Base-by-base conservation (phyloP, 2,329 filamentous ascomycete genomes). In the Colletotrichum noveboracense region DNA sequence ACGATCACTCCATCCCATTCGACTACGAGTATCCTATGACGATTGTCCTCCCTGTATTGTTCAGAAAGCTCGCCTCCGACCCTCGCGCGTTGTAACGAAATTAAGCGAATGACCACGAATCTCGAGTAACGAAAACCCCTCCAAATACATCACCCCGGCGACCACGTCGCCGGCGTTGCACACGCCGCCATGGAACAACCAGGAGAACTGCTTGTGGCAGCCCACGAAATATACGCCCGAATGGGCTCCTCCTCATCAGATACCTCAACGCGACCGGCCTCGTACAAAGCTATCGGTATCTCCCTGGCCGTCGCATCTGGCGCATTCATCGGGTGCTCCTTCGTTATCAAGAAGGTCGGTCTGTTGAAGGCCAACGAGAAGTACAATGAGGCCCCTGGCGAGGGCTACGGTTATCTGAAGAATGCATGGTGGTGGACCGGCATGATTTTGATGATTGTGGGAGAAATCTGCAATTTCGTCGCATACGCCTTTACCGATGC, bases 401-500 rank as follows among this genome's bases (percentile, higher is more conserved):
- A 98, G 85, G 97, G 97, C 72, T 98, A 98, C 84, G 96, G 96
- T 77, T 99, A 98, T 84, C 91, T 99, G 80, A 98, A 98, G 87
- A 98, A 98, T 81, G 89, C 89, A 24, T 98, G 91, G 88, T 99
- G 97, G 97, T 99, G 97, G 97, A 85, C 88, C 2, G 97, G 97
- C 80, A 98, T 99, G 97, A 96, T 88, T 0, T 89, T 98, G 75
- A 98, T 99, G 97, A 98, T 98, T 80, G 81, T 98, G 58, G 97
- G 97, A 79, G 97, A 99, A 85, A 92, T 98, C 72, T 98, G 95
- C 91, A 99, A 99, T 86, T 98, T 98, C 83, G 95, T 96, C 83
- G 97, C 97, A 70, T 98, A 98, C 83, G 95, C 96, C 72, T 98
- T 98, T 81, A 97, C 97, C 77, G 97, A 98, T 84, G 96, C 96